A percentile compares a stretch with the other conserved stretches of the same genome.
Evolutionary conservation across 495 filamentous ascomycete species (phyloP).

Genomic region (Podospora appendiculata): DNA sequence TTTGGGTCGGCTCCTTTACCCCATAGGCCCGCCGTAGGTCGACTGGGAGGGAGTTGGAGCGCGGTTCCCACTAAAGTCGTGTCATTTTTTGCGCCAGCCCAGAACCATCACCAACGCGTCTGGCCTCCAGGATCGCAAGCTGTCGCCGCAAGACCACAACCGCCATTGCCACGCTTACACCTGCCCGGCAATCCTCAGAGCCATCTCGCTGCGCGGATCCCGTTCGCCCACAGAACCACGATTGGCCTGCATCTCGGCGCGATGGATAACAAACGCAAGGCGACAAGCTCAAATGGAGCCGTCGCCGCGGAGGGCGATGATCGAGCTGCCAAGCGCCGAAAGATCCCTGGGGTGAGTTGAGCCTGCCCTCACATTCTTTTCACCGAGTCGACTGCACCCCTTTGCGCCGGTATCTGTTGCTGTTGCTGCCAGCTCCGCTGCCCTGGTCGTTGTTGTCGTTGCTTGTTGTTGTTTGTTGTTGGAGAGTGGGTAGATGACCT

Average conservation of each 20-base stretch:
- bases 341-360: slow-evolving; percentile 27
- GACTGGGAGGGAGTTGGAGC: not conserved
- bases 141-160: slow-evolving; percentile 1
- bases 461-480: not conserved
- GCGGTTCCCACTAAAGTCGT: not conserved
- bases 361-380: not conserved
- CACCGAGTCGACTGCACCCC: not conserved
- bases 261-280: slow-evolving; percentile 69
- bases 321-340: slow-evolving; percentile 56
- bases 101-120: slow-evolving; percentile 15
- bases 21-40: not conserved
- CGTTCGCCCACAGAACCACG: not conserved
- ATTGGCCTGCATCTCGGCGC: slow-evolving; percentile 6
- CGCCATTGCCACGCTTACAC: slow-evolving; percentile 12
- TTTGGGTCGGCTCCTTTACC: not conserved
- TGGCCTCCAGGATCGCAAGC: slow-evolving; percentile 12
- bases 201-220: not conserved
- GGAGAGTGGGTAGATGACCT: not conserved
- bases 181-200: not conserved
- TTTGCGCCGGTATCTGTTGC: not conserved
- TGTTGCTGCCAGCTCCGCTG: too few relatives aligned
- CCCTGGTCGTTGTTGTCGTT: too few relatives aligned
- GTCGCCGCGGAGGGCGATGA: slow-evolving; percentile 39
- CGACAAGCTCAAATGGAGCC: slow-evolving; percentile 30
- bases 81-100: slow-evolving; percentile 15